These are phyloP conservation scores for Starmerella floricola DNA, from an alignment of 805 yeast species.

Conservation along the genomic window DNA sequence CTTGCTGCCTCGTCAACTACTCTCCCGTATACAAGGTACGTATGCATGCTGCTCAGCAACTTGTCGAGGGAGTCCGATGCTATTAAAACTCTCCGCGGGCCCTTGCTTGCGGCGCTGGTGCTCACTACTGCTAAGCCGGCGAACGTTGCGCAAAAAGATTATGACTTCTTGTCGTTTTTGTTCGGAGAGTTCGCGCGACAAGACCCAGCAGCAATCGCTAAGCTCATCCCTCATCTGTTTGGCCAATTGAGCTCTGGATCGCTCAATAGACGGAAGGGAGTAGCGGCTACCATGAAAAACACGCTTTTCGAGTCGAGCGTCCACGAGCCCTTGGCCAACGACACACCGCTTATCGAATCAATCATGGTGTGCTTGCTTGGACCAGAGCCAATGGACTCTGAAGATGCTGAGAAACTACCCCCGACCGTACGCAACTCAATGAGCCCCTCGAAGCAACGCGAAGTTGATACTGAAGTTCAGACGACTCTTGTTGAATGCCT, in stretches of 20 bases:
- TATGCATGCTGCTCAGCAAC: conserved; percentile 74
- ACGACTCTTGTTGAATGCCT: conserved; percentile 69
- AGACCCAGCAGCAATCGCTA: conserved; percentile 31
- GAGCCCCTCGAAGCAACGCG: conserved; percentile 64
- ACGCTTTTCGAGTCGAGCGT: conserved; percentile 65
- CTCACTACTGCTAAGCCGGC: conserved; percentile 53
- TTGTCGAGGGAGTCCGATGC: conserved; percentile 67
- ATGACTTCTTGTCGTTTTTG: conserved; percentile 72
- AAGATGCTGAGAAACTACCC: conserved; percentile 77
- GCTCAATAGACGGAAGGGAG: conserved; percentile 76
- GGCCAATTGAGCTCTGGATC: conserved; percentile 73
- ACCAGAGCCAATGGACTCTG: conserved; percentile 60
- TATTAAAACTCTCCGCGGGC: conserved; percentile 41
- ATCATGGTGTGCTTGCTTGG: conserved; percentile 71
- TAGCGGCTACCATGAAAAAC: conserved; percentile 84
- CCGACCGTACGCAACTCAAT: conserved; percentile 66
- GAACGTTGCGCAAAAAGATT: conserved; percentile 43
- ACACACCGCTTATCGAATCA: conserved; percentile 66
- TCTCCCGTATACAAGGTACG: conserved; percentile 5
- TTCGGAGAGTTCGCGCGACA: conserved; percentile 84
- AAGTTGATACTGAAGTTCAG: conserved; percentile 50
- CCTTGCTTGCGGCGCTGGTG: conserved; percentile 44
- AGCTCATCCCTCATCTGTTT: conserved; percentile 62
- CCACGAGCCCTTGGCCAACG: conserved; percentile 48
- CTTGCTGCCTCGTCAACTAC: conserved; percentile 48